Percentiles rank a stretch among this genome's conserved stretches.
These are phyloP conservation scores for Mycena maculata DNA, from an alignment of 768 basidiomycete genomes.

Conservation along the genomic window DNA sequence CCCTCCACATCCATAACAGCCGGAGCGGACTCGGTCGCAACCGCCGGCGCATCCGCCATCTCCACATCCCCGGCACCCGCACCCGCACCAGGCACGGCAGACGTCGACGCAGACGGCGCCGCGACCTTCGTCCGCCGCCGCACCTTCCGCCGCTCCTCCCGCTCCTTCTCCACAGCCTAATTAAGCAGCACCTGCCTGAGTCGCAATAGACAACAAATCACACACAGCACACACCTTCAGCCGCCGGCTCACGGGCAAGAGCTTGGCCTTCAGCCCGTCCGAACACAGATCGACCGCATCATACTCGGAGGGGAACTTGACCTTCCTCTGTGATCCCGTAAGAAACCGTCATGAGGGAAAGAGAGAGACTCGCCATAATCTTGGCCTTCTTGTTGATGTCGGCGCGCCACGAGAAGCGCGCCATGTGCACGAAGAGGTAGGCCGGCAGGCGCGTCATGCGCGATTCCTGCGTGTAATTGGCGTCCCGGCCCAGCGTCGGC, in stretches of 20 bases:
- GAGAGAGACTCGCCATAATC: conserved; percentile 79
- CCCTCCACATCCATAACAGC: conserved; percentile 38
- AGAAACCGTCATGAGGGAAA: background rate
- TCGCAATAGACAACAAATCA: too few relatives aligned
- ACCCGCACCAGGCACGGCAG: conserved; percentile 37
- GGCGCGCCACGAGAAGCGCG: conserved; percentile 93
- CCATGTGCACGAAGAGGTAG: conserved; percentile 93
- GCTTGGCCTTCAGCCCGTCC: conserved; percentile 78
- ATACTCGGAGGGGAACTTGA: conserved; percentile 92
- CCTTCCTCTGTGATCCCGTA: conserved; percentile 69
- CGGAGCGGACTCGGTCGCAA: conserved; percentile 36
- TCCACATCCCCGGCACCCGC: conserved; percentile 57
- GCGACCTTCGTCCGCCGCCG: conserved; percentile 76
- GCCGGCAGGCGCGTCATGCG: conserved; percentile 86
- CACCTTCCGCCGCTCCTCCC: conserved; percentile 84
- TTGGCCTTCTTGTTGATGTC: conserved; percentile 95
- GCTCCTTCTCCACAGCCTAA: conserved; percentile 81
- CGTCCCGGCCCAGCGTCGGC: conserved; percentile 81
- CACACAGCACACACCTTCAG: conserved; percentile 54
- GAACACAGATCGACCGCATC: conserved; percentile 87
- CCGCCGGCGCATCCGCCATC: conserved; percentile 52
- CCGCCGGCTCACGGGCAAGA: conserved; percentile 76
- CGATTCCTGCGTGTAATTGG: conserved; percentile 83
- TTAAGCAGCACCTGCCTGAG: background rate
- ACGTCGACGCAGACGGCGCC: conserved; percentile 31